Base-by-base conservation (phyloP, 495 filamentous ascomycete genomes). In the Daldinia grandis region DNA sequence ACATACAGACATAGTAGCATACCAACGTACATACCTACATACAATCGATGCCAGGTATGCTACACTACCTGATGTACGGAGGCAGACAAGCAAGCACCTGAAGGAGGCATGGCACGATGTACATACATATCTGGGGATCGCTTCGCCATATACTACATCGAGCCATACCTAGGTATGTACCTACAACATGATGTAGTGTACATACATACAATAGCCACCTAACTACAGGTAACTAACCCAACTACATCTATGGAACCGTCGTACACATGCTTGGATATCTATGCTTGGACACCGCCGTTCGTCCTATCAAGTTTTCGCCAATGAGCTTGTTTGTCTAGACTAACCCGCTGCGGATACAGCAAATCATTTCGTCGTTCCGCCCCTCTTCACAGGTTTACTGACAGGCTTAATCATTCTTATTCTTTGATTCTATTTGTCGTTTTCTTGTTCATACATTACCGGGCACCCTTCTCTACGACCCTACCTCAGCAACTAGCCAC, bases 361-460 rank as follows among this genome's bases (percentile, higher is more conserved):
- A 61, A 65, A 70, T 70, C 55, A 70, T 71, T 44, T 71, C 40
- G 25, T 58, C 42, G 56, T 60, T 51, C 68, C 40, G 17, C 58
- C 68, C 62, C 51, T 66, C 57, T 58, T 71, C 55, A 30, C 1
- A 14, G 14, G 49, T 14, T 47, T 17, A 27, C 27, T 53, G 12
- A 60, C 66, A n/a, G 56, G 19, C n/a, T 33, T 21, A 63, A 58
- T 68, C 14, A 60, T 55, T 64, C 24, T 42, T 35, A 30, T 38
- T 54, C 35, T 37, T n/a, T n/a, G 9, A 58, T 44, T 58, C 44
- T 49, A 65, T 37, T 28, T 38, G 28, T n/a, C 47, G 47, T 56
- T 24, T 51, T 49, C 62, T 33, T 62, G 28, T 38, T 58, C 35
- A 57, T 61, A 62, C 40, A 66, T 62, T 33, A 28, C 27, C 38